These are phyloP conservation scores for Solanum chmielewskii DNA, from an alignment of 257 asterid species.

Conservation along the genomic window DNA sequence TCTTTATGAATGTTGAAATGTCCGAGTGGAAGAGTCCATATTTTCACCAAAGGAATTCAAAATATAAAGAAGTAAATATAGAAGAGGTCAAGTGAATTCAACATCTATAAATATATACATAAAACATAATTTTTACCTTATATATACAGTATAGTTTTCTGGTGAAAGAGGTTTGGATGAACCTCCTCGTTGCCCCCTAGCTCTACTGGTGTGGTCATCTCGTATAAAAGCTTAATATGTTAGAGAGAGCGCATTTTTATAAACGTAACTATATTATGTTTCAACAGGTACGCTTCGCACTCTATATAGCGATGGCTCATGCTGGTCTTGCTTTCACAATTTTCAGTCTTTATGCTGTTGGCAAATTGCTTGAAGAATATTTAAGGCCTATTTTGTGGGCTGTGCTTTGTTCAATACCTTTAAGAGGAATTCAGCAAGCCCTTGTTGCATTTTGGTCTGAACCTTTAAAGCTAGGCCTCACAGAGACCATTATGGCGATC, in stretches of 20 bases:
- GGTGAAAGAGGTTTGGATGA: background rate
- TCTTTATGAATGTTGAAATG: background rate
- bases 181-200: background rate
- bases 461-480: slow-evolving; percentile 74
- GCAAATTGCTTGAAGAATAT: slow-evolving; percentile 70
- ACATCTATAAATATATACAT: background rate
- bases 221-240: background rate
- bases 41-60: background rate
- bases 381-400: slow-evolving; percentile 93
- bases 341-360: slow-evolving; percentile 54
- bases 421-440: slow-evolving; percentile 79
- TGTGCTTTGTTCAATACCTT: slow-evolving; percentile 81
- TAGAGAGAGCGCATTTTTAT: background rate
- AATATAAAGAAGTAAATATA: background rate
- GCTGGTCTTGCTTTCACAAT: slow-evolving; percentile 69
- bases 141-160: background rate
- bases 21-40: background rate
- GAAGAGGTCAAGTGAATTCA: background rate
- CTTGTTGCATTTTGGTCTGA: slow-evolving; percentile 81
- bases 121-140: background rate
- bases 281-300: slow-evolving; percentile 79
- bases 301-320: slow-evolving; percentile 96
- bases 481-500: slow-evolving; percentile 72
- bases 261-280: background rate
- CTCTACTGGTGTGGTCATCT: background rate